Base-by-base conservation (phyloP, 768 basidiomycete genomes). In the Brasilioporus rufonigricans region DNA sequence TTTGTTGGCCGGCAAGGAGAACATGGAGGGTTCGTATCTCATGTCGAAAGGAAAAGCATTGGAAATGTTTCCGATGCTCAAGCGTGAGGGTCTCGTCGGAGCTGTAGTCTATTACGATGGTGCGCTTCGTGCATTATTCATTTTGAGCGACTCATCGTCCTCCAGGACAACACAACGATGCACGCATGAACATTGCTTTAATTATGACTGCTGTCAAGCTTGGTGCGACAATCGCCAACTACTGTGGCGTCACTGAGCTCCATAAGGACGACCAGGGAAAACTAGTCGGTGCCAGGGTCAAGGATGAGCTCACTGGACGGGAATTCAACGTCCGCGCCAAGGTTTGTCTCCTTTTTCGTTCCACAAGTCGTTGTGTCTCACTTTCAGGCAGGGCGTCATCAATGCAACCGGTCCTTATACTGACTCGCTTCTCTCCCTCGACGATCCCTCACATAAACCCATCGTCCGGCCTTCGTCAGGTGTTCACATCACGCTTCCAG, bases 21-120 rank as follows among this genome's bases (percentile, higher is more conserved):
- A 98, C 70, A 97, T 97, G 93, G 93, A 94, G 72, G 79, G 82
- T 1, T 93, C 93, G 8, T 98, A 98, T 72, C 77, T 97, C 60
- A 95, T 99, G 91, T 89, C 86, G 66, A 93, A 89, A 66, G 90
- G 91, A 12, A 93, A 94, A 67, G 93, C 96, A 0, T 74, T 98
- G 21, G 93, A 97, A 66, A 84, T 89, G 0, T 99, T 98, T 77
- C 96, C 96, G 0, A 97, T 96, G 91, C 80, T 99, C 57, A 98
- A 98, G 71, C 78, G 78, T 31, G 87, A 97, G 7, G 93, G 93
- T 4, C 80, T 98, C 12, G 93, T 94, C 31, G 95, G 95, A 19
- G 95, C 93, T 14, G 77, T 99, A 51, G 96, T 99, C 16, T 98
- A 98, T 73, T 97, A 99, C 62, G 96, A 99, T 65, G 95, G 95